These are phyloP conservation scores for Jatropha multifida DNA, from an alignment of 441 rosid genomes.

Conservation along the genomic window DNA sequence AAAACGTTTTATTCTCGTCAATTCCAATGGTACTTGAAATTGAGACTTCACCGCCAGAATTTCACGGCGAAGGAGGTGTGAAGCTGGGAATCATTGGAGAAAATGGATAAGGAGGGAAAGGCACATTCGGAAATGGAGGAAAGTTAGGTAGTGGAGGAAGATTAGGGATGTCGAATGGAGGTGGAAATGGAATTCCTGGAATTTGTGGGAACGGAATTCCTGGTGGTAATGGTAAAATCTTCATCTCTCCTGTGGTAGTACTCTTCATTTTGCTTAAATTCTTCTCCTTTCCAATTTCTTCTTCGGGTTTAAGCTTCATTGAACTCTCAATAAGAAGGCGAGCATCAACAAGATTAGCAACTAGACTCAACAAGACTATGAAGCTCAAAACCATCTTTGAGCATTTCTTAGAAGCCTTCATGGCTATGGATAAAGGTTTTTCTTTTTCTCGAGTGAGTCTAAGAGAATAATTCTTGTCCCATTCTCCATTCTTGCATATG, in stretches of 20 bases:
- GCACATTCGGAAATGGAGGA: conserved; percentile 19
- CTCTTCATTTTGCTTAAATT: background rate
- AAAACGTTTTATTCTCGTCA: no score
- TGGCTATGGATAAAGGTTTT: background rate
- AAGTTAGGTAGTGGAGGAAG: conserved; percentile 19
- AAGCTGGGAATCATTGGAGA: conserved; percentile 17
- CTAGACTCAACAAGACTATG: background rate
- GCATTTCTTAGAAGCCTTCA: background rate
- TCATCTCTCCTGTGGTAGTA: background rate
- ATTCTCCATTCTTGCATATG: no score
- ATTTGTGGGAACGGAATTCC: background rate
- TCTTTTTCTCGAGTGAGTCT: no score
- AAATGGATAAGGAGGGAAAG: conserved; percentile 17
- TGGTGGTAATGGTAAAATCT: conserved; percentile 11
- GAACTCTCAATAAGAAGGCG: background rate
- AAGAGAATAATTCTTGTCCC: no score
- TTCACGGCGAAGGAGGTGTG: conserved; percentile 17
- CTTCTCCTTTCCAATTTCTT: conserved; percentile 4
- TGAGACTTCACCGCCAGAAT: no score
- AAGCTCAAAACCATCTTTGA: background rate
- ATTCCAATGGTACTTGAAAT: no score
- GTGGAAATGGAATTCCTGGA: background rate
- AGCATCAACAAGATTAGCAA: background rate
- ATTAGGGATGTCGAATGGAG: conserved; percentile 20
- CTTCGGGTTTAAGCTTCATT: background rate